These are phyloP conservation scores for Exsudoporus frostii DNA, from an alignment of 768 basidiomycete species.

Conservation along the genomic window DNA sequence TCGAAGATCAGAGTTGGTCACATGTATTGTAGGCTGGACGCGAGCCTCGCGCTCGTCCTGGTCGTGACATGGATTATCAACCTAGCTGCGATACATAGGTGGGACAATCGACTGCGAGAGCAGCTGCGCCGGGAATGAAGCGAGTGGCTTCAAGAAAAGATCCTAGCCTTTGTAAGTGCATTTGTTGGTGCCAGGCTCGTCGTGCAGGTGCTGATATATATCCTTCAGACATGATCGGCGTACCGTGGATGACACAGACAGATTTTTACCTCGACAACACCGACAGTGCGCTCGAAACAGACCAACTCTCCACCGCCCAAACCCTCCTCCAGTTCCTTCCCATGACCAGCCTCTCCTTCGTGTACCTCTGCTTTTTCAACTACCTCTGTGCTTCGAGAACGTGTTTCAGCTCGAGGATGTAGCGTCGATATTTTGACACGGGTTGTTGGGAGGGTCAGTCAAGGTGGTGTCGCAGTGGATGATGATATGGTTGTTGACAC, in stretches of 20 bases:
- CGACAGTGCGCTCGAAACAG: conserved; percentile 27
- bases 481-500: conserved; percentile 33
- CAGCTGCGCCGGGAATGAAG: conserved; percentile 19
- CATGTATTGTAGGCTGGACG: conserved; percentile 28
- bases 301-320: conserved; percentile 41
- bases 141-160: conserved; percentile 19
- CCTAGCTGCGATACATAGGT: conserved; percentile 13
- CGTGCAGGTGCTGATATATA: not conserved
- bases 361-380: conserved; percentile 51
- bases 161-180: conserved; percentile 25
- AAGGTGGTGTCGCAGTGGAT: conserved; percentile 25
- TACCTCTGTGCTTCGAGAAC: conserved; percentile 50
- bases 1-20: conserved; percentile 20
- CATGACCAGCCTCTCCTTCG: conserved; percentile 36
- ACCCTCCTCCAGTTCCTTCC: conserved; percentile 51
- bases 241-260: conserved; percentile 18
- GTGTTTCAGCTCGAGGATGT: conserved; percentile 43
- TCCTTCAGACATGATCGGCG: conserved; percentile 35
- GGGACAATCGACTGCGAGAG: conserved; percentile 23
- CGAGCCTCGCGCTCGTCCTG: conserved; percentile 18
- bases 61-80: conserved; percentile 30
- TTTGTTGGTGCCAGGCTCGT: not conserved
- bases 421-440: conserved; percentile 44
- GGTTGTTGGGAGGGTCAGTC: conserved; percentile 36
- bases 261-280: conserved; percentile 14